phyloP scores from a whole-genome alignment of 352 stramenopile genomes.

The Globisporangium spiculum region DNA sequence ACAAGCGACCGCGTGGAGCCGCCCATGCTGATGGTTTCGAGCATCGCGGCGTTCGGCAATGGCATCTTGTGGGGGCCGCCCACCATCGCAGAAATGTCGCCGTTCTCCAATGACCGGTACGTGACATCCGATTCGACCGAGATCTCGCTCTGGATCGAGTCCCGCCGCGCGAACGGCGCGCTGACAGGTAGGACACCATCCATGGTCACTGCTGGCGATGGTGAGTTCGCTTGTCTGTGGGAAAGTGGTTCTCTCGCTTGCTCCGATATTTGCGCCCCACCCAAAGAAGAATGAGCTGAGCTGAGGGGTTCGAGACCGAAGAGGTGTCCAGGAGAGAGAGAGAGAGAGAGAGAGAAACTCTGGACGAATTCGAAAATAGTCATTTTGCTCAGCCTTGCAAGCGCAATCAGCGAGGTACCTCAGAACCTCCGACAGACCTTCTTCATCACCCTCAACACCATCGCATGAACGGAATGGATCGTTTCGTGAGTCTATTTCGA shows the following conservation, averaged over 20 bases:
- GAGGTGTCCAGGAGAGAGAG: background rate
- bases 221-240: background rate
- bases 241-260: background rate
- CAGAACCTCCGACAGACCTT: background rate
- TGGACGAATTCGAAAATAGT: background rate
- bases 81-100: slow-evolving; percentile 21
- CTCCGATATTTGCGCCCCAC: slow-evolving; percentile 1
- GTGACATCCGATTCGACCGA: slow-evolving; percentile 41
- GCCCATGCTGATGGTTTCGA: slow-evolving; percentile 6
- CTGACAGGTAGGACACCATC: slow-evolving; percentile 17
- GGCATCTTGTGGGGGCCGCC: slow-evolving; percentile 8
- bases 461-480: slow-evolving; percentile 7
- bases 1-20: slow-evolving; percentile 15
- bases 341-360: background rate
- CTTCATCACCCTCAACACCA: background rate
- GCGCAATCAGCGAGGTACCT: background rate
- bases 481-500: slow-evolving; percentile 1
- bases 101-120: slow-evolving; percentile 47
- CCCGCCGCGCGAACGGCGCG: slow-evolving; percentile 16
- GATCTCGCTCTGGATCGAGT: slow-evolving; percentile 38
- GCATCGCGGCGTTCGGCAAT: background rate
- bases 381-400: background rate
- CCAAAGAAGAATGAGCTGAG: slow-evolving; percentile 5
- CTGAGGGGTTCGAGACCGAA: background rate
- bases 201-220: slow-evolving; percentile 2